Evolutionary conservation across 495 filamentous ascomycete species (phyloP), one percentile per base, ranked within the genome.

Genomic region (Aspergillus bridgeri): DNA sequence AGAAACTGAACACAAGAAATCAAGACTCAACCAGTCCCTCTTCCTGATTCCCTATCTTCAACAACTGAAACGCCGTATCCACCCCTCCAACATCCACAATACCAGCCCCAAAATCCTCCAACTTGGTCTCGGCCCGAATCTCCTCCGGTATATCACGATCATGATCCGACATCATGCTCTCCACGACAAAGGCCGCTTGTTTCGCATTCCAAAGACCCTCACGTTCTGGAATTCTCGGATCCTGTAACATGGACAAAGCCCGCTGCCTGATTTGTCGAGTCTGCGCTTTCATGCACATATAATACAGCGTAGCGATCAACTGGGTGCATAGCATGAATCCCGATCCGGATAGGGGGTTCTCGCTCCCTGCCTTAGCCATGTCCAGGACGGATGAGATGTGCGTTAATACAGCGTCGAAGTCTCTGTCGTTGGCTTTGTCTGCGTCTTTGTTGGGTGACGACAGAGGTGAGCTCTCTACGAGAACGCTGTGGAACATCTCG

Each of bases 201-300:
- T 48, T 27, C 6, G 61, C 57, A 45, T 69, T 60, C 63, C 61
- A 66, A n/a, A 65, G 59, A 2, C 64, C 64, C 19, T 69, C 66
- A 38, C 58, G 58, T 9, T 54, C 42, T 2, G 61, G 48, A 18
- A 63, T 17, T 11, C 29, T 11, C 5, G 58, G 44, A 6, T 58
- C 22, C 27, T 53, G 50, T 44, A 69, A 33, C 3, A 69, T 46
- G 4, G 53, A 58, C 1, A 69, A 43, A 0, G 60, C 56, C 7
- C 11, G 42, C 19, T 58, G 42, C 11, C 60, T 11, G 1, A 51
- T 65, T 9, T 22, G 0, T 17, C 15, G 43, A 48, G 57, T 48
- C 8, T 2, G 54, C 1, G 61, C 60, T 33, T 69, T 69, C 3
- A 67, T 23, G 48, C 61, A 63, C n/a, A 65, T 50, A 13, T 60